phyloP scores from a whole-genome alignment of 345 rosid genomes.

The Citrus reticulata region DNA sequence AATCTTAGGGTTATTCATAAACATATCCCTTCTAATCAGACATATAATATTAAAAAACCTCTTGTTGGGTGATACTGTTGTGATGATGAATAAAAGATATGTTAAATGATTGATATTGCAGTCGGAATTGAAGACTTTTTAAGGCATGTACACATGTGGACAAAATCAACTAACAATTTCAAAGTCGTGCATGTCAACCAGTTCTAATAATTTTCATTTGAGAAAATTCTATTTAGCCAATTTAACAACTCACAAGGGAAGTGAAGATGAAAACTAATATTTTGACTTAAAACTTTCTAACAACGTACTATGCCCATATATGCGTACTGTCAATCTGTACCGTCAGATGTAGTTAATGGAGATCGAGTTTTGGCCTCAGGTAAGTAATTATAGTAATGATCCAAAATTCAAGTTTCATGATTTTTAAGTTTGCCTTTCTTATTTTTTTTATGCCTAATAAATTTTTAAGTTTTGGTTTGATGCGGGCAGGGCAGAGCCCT shows the following conservation, averaged over 20 bases:
- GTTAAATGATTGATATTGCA: constrained; percentile 16
- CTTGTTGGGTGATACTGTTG: no score
- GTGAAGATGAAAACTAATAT: constrained; percentile 10
- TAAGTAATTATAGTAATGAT: neutral
- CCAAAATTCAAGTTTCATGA: neutral
- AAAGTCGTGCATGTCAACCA: neutral
- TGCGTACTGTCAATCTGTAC: no score
- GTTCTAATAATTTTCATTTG: neutral
- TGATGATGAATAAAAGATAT: neutral
- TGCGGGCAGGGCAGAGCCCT: no score
- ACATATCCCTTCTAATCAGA: no score
- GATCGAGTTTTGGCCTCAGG: neutral
- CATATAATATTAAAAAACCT: neutral
- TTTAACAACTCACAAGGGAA: constrained; percentile 1
- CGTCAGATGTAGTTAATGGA: neutral
- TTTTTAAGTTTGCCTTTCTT: no score
- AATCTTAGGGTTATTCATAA: neutral
- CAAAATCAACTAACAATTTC: constrained; percentile 3
- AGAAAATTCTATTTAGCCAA: neutral
- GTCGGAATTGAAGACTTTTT: neutral
- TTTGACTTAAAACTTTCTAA: neutral
- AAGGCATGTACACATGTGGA: neutral
- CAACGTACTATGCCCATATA: neutral
- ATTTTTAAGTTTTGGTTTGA: no score
- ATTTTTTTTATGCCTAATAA: neutral